Conservation (phyloP, 495 filamentous ascomycete species). For the Gamarada debralockiae region DNA sequence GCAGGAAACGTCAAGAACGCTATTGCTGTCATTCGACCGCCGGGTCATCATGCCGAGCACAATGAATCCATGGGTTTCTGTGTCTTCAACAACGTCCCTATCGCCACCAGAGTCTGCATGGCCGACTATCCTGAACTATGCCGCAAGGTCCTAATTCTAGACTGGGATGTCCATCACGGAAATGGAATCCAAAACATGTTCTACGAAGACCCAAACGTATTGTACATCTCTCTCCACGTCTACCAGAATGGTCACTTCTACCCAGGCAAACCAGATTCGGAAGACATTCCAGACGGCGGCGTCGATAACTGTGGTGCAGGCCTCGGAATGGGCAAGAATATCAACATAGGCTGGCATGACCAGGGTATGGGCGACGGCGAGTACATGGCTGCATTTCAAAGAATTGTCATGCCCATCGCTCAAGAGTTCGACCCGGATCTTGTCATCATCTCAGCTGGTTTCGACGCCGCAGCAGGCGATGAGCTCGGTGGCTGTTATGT, state of each 20-base stretch:
- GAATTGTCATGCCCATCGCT: constrained; percentile 96
- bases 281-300: constrained; percentile 59
- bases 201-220: constrained; percentile 87
- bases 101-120: constrained; percentile 83
- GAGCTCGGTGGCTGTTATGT: constrained; percentile 89
- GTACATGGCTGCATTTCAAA: constrained; percentile 93
- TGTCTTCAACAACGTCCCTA: constrained; percentile 93
- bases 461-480: constrained; percentile 93
- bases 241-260: constrained; percentile 82
- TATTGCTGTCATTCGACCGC: constrained; percentile 90
- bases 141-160: constrained; percentile 86
- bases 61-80: constrained; percentile 89
- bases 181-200: constrained; percentile 98
- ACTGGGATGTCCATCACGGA: constrained; percentile 88
- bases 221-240: constrained; percentile 97
- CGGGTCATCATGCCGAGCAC: constrained; percentile 90
- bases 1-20: constrained; percentile 81
- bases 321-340: constrained; percentile 76
- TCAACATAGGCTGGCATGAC: constrained; percentile 91
- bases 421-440: constrained; percentile 91
- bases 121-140: constrained; percentile 68
- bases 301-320: constrained; percentile 72
- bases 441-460: constrained; percentile 93
- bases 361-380: constrained; percentile 96
- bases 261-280: constrained; percentile 62